Evolutionary conservation across 2,329 filamentous ascomycete genomes (phyloP).

Genomic region (Esteya vermicola): DNA sequence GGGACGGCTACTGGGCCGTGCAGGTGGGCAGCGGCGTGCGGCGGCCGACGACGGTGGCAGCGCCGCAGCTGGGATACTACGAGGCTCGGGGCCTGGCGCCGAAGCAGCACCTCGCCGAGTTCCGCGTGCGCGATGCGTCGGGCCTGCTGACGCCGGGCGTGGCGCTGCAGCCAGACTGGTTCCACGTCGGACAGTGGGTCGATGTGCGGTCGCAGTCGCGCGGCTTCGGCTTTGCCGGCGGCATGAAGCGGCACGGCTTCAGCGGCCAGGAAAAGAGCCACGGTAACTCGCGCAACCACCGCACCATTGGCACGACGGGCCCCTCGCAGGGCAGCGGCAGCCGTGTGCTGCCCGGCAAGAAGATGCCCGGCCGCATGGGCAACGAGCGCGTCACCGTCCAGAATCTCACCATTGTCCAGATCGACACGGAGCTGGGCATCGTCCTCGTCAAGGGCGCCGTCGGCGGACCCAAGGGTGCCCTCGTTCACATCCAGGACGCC

Average conservation of each 20-base stretch:
- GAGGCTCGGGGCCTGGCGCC: constrained; percentile 68
- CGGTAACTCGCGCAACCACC: constrained; percentile 89
- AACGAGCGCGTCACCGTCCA: constrained; percentile 77
- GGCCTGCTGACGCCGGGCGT: constrained; percentile 67
- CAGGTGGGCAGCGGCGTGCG: constrained; percentile 72
- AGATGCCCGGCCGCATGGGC: constrained; percentile 95
- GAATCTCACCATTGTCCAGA: constrained; percentile 78
- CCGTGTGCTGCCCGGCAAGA: constrained; percentile 87
- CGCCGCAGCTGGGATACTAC: constrained; percentile 78
- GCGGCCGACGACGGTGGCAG: constrained; percentile 61
- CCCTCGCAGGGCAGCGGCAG: constrained; percentile 85
- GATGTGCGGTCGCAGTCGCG: constrained; percentile 67
- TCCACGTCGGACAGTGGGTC: constrained; percentile 77
- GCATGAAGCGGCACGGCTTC: constrained; percentile 95
- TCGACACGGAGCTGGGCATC: constrained; percentile 75
- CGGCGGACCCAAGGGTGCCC: constrained; percentile 72
- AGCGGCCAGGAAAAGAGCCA: constrained; percentile 79
- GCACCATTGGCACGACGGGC: constrained; percentile 80
- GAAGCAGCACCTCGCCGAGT: constrained; percentile 75
- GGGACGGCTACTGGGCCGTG: constrained; percentile 87
- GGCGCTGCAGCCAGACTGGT: constrained; percentile 75
- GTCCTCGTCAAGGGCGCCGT: constrained; percentile 79
- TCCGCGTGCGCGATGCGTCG: constrained; percentile 59
- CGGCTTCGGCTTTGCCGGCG: constrained; percentile 90
- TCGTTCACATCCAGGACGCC: constrained; percentile 79